phyloP scores from a whole-genome alignment of 148 eudicot species.

The Vaccinium macrocarpon region DNA sequence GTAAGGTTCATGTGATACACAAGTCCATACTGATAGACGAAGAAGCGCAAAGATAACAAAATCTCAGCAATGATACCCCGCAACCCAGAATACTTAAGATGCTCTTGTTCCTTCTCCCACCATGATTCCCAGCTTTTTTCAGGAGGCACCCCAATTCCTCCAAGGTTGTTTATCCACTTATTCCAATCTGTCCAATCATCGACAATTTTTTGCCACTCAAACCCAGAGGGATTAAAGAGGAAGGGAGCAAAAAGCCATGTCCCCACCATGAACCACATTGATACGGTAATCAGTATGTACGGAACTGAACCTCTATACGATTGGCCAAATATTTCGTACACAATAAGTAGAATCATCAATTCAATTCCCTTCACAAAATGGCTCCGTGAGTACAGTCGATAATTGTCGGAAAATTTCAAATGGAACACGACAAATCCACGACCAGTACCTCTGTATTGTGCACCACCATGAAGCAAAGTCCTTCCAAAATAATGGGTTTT shows the following conservation, averaged over 20 bases:
- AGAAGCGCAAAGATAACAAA: constrained; percentile 55
- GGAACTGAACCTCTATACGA: constrained; percentile 40
- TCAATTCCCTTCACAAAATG: constrained; percentile 78
- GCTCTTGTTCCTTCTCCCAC: constrained; percentile 74
- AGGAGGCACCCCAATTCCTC: constrained; percentile 62
- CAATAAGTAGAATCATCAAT: constrained; percentile 57
- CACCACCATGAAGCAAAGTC: constrained; percentile 78
- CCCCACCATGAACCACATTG: constrained; percentile 71
- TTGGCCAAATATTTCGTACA: constrained; percentile 55
- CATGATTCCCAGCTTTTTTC: constrained; percentile 88
- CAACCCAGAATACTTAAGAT: constrained; percentile 54
- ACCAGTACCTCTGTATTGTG: constrained; percentile 68
- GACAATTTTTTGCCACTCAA: constrained; percentile 77
- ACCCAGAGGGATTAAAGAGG: constrained; percentile 70
- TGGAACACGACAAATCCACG: constrained; percentile 84
- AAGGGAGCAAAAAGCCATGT: constrained; percentile 83
- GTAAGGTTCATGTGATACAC: constrained; percentile 60
- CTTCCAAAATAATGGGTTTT: constrained; percentile 68
- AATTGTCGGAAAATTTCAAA: constrained; percentile 69
- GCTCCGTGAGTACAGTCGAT: constrained; percentile 63
- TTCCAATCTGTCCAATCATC: constrained; percentile 79
- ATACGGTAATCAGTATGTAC: constrained; percentile 47
- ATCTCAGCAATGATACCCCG: constrained; percentile 55
- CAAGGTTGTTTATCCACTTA: constrained; percentile 68
- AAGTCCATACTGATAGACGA: constrained; percentile 64